A percentile compares a stretch with the other conserved stretches of the same genome.
Conservation (phyloP, 2,329 filamentous ascomycete genomes). For the Pseudophaeomoniella oleicola region DNA sequence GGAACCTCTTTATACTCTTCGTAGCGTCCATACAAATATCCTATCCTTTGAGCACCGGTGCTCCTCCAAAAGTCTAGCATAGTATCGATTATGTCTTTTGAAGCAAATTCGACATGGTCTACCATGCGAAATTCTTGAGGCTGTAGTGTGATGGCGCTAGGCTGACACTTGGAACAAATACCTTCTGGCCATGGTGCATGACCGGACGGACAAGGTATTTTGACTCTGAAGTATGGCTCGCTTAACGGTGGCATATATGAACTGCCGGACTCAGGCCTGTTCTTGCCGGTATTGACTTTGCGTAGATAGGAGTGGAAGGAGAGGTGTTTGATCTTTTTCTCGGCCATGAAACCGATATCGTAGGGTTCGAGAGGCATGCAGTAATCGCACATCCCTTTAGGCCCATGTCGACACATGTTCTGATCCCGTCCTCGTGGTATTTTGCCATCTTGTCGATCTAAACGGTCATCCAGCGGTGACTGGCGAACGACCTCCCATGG, state of each 20-base stretch:
- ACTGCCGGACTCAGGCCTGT: slow-evolving; percentile 83
- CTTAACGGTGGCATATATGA: slow-evolving; percentile 92
- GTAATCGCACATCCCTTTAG: slow-evolving; percentile 98
- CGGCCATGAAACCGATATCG: slow-evolving; percentile 69
- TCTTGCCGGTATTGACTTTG: slow-evolving; percentile 91
- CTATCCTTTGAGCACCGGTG: slow-evolving; percentile 69
- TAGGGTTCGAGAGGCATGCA: slow-evolving; percentile 96
- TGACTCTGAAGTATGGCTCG: slow-evolving; percentile 86
- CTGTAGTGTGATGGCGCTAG: slow-evolving; percentile 88
- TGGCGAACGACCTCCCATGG: slow-evolving; percentile 89
- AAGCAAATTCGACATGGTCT: slow-evolving; percentile 92
- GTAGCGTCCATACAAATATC: slow-evolving; percentile 83
- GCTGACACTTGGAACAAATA: slow-evolving; percentile 96
- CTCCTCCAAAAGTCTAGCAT: slow-evolving; percentile 85
- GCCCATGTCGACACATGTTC: slow-evolving; percentile 89
- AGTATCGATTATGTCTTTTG: slow-evolving; percentile 69
- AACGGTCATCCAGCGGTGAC: slow-evolving; percentile 67
- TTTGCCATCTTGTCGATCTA: slow-evolving; percentile 85
- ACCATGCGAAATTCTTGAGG: slow-evolving; percentile 93
- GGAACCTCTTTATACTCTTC: slow-evolving; percentile 86
- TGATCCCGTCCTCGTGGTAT: slow-evolving; percentile 59
- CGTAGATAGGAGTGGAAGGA: slow-evolving; percentile 91
- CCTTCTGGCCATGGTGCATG: slow-evolving; percentile 90
- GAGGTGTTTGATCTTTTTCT: slow-evolving; percentile 97
- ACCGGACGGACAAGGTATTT: slow-evolving; percentile 76